Evolutionary conservation across 768 basidiomycete genomes (phyloP).

Genomic region (Termitomyces sp.): DNA sequence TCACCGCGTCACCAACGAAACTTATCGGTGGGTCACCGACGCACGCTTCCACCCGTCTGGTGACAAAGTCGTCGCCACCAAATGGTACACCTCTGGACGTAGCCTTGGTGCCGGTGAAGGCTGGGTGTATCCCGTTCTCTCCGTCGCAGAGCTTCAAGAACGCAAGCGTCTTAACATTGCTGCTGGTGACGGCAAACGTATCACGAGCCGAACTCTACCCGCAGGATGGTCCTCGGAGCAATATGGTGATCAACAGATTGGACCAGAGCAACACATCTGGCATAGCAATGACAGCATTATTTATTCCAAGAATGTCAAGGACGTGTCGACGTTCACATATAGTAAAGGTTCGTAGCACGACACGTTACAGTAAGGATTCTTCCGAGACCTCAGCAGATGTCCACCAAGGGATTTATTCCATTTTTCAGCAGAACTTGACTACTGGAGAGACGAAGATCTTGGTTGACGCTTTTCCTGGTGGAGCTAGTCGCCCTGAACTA

Average conservation of each 20-base stretch:
- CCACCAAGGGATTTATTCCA: constrained; percentile 65
- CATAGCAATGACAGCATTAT: constrained; percentile 49
- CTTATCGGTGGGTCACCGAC: constrained; percentile 66
- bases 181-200: constrained; percentile 1
- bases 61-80: constrained; percentile 60
- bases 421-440: constrained; percentile 63
- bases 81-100: constrained; percentile 66
- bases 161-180: constrained; percentile 39
- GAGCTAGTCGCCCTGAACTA: constrained; percentile 68
- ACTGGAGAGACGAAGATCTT: constrained; percentile 45
- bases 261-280: constrained; percentile 70
- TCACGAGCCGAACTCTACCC: constrained; percentile 45
- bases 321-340: constrained; percentile 47
- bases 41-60: constrained; percentile 69
- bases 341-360: constrained; percentile 49
- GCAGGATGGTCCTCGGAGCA: constrained; percentile 53
- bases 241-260: constrained; percentile 68
- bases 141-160: constrained; percentile 27
- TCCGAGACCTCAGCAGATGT: constrained; percentile 40
- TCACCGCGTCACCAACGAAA: constrained; percentile 64
- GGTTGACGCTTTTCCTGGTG: constrained; percentile 56
- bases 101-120: constrained; percentile 70
- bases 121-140: constrained; percentile 60
- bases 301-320: constrained; percentile 59
- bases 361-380: background rate